These are phyloP conservation scores for Arabis alpina DNA, from an alignment of 345 rosid genomes.

Conservation along the genomic window DNA sequence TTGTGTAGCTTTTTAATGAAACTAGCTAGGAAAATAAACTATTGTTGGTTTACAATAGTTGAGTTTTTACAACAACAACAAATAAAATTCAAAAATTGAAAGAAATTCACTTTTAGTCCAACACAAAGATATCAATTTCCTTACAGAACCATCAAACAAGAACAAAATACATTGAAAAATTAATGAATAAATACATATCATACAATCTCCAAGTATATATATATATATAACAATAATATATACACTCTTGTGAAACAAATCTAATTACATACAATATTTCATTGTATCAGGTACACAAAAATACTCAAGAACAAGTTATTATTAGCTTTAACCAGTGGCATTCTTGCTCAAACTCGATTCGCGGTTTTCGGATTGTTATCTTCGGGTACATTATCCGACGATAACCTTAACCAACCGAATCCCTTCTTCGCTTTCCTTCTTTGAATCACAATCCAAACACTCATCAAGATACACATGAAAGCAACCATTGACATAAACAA, in stretches of 20 bases:
- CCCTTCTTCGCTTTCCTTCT: conserved; percentile 48
- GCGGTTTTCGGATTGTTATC: conserved; percentile 34
- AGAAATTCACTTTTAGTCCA: no score
- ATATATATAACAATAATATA: no score
- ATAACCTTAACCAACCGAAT: conserved; percentile 64
- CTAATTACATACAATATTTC: background rate
- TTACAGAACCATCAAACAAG: no score
- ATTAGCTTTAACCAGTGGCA: conserved; percentile 15
- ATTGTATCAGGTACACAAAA: background rate
- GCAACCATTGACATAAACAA: conserved; percentile 60
- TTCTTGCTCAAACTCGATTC: conserved; percentile 32
- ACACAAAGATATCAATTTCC: no score
- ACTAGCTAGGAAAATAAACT: background rate
- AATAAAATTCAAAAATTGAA: no score
- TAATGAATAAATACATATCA: no score
- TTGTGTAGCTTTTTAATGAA: background rate
- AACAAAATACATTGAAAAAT: no score
- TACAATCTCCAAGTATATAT: no score
- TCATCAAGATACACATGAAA: conserved; percentile 58
- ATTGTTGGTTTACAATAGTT: background rate
- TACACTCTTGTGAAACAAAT: conserved; percentile 4
- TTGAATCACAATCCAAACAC: conserved; percentile 48
- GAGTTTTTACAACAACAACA: no score
- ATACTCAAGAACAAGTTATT: background rate
- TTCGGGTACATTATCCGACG: conserved; percentile 51